Percentiles rank a stretch among this genome's conserved stretches.
Conservation (phyloP, 257 asterid genomes). For the Thymus quinquecostatus region DNA sequence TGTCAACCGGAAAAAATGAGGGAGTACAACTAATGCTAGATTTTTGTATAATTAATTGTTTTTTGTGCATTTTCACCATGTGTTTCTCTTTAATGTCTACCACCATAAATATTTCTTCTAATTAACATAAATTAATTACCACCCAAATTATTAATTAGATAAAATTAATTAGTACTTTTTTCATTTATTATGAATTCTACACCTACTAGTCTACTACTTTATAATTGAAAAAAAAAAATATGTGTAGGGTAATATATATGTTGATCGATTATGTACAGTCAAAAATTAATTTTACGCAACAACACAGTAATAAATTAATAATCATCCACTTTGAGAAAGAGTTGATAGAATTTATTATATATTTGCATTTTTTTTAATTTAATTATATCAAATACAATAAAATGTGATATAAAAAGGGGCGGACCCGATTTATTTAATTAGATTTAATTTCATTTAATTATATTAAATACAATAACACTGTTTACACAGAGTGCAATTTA, state of each 20-base stretch:
- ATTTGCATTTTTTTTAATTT: too few species aligned
- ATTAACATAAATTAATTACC: too few species aligned
- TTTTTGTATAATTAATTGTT: not conserved
- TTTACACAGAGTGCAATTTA: not conserved
- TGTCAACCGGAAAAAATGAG: too few species aligned
- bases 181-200: not conserved
- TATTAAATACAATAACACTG: not conserved
- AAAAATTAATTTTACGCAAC: not conserved
- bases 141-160: not conserved
- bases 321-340: not conserved
- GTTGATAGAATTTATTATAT: not conserved
- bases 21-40: not conserved
- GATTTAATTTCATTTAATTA: constrained; percentile 17
- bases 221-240: not conserved
- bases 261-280: not conserved
- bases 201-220: not conserved
- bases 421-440: not conserved
- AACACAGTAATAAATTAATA: too few species aligned
- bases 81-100: constrained; percentile 13
- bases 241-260: not conserved
- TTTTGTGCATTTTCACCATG: not conserved
- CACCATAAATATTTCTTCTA: not conserved
- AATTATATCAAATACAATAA: too few species aligned
- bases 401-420: not conserved
- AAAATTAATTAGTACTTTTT: too few species aligned